Evolutionary conservation across 768 basidiomycete species (phyloP).

Genomic region (Neoboletus magnificus): DNA sequence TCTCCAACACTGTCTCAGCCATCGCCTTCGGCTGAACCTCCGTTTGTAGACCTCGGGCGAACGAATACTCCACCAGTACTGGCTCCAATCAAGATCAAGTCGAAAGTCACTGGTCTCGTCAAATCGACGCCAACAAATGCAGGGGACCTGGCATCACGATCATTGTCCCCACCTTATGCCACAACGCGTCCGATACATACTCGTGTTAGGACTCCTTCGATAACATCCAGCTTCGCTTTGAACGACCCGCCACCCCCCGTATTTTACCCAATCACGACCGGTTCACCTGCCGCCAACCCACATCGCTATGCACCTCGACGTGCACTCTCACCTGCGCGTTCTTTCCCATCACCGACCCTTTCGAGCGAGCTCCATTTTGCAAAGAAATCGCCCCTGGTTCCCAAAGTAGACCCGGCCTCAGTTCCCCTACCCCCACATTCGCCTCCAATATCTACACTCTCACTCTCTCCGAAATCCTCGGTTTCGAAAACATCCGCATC

Average conservation of each 20-base stretch:
- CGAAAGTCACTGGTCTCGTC: slow-evolving; percentile 55
- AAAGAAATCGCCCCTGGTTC: slow-evolving; percentile 10
- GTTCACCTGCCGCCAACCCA: slow-evolving; percentile 54
- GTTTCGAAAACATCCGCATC: slow-evolving; percentile 52
- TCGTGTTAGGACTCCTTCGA: slow-evolving; percentile 29
- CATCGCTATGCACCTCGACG: slow-evolving; percentile 47
- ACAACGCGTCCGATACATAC: slow-evolving; percentile 30
- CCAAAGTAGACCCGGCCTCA: slow-evolving; percentile 51
- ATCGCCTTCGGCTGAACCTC: slow-evolving; percentile 15
- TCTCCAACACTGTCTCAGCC: slow-evolving; percentile 14
- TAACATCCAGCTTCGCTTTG: slow-evolving; percentile 25
- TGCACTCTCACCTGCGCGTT: slow-evolving; percentile 33
- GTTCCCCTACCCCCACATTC: slow-evolving; percentile 68
- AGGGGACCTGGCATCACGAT: slow-evolving; percentile 38
- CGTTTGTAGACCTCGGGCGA: slow-evolving; percentile 9
- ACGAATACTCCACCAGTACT: slow-evolving; percentile 15
- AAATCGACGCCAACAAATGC: slow-evolving; percentile 26
- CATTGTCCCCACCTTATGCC: slow-evolving; percentile 30
- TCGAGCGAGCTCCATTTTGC: slow-evolving; percentile 23
- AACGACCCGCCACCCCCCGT: slow-evolving; percentile 27
- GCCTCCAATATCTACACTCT: slow-evolving; percentile 67
- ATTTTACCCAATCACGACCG: slow-evolving; percentile 58
- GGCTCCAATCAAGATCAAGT: slow-evolving; percentile 48
- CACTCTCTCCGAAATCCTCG: slow-evolving; percentile 77
- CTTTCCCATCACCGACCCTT: slow-evolving; percentile 24